Evolutionary conservation across 371 early-diverging fungal genomes (phyloP), one percentile per base, ranked within the genome.

Genomic region (Mucor velutinosus): DNA sequence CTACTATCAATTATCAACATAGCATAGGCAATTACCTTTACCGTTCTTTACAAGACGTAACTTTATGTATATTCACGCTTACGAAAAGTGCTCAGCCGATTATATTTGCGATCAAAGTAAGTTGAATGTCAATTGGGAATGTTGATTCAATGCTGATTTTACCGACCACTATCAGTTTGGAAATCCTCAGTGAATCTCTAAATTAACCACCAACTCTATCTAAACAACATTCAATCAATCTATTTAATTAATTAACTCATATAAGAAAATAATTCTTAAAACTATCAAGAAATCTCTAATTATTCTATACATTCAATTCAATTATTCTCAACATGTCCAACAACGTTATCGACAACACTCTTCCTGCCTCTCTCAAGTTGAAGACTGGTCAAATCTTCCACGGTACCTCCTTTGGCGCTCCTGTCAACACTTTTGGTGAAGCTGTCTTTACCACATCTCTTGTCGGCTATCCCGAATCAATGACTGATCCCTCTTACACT

Each of bases 401-500:
- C 10, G 94, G 94, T 64, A 83, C 84, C 7, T 93, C 92, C 10
- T 94, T 93, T 67, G 94, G 94, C 55, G 93, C 93, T 0, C 66
- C 80, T 6, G 65, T 70, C 6, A 74, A 84, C 11, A 58, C 77
- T 3, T 82, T 84, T 64, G 94, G 94, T 72, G 94, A 93, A 76
- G 89, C 91, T 4, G 94, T 93, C 7, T 97, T 97, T 71, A 95
- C 95, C 53, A 96, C 97, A 4, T 93, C 94, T 11, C 78, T 96
- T 51, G 97, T 96, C 12, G 97, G 97, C 43, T 98, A 97, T 77
- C 94, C 96, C 17, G 97, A 98, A 81, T 94, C 96, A 35, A 87
- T 97, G 82, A 97, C 97, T 5, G 97, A 98, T 81, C 97, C 97
- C 27, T 95, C 95, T 23, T 97, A 97, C 80, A 86, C 91, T 58